phyloP scores from a whole-genome alignment of 2,329 filamentous ascomycete species.

The Trichoderma endophyticum region DNA sequence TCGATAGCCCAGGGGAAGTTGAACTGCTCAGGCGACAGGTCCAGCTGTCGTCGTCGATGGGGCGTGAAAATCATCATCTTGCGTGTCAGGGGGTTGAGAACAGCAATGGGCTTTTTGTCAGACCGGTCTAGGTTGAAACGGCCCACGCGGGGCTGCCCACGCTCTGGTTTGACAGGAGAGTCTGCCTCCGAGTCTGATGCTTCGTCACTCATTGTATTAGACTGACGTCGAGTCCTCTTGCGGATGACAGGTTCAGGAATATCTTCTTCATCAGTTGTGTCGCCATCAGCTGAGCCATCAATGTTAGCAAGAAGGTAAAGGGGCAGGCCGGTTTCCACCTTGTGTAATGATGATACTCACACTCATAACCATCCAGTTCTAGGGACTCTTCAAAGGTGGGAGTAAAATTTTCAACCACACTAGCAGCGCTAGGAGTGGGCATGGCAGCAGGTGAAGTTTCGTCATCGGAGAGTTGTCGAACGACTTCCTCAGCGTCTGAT shows the following conservation, averaged over 20 bases:
- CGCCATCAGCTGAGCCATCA: conserved; percentile 50
- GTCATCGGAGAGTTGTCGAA: conserved; percentile 38
- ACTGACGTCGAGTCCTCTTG: conserved; percentile 46
- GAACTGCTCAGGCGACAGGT: conserved; percentile 55
- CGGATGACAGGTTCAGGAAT: conserved; percentile 47
- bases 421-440: conserved; percentile 34
- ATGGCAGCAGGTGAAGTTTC: conserved; percentile 43
- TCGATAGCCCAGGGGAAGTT: conserved; percentile 46
- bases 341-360: conserved; percentile 45
- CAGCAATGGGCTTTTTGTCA: conserved; percentile 56
- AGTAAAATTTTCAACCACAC: conserved; percentile 26
- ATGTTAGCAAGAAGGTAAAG: conserved; percentile 37
- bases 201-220: conserved; percentile 34
- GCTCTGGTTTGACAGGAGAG: conserved; percentile 44
- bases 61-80: conserved; percentile 65
- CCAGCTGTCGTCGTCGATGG: conserved; percentile 46
- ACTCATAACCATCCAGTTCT: conserved; percentile 57
- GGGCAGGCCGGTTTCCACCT: conserved; percentile 11
- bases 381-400: conserved; percentile 34
- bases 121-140: conserved; percentile 54
- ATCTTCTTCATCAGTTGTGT: conserved; percentile 62
- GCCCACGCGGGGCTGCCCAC: conserved; percentile 52
- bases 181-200: conserved; percentile 51
- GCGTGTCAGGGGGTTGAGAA: conserved; percentile 54
- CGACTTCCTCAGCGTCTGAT: conserved; percentile 42